phyloP scores from a whole-genome alignment of 768 basidiomycete species.

The Tephrocybe sp. region DNA sequence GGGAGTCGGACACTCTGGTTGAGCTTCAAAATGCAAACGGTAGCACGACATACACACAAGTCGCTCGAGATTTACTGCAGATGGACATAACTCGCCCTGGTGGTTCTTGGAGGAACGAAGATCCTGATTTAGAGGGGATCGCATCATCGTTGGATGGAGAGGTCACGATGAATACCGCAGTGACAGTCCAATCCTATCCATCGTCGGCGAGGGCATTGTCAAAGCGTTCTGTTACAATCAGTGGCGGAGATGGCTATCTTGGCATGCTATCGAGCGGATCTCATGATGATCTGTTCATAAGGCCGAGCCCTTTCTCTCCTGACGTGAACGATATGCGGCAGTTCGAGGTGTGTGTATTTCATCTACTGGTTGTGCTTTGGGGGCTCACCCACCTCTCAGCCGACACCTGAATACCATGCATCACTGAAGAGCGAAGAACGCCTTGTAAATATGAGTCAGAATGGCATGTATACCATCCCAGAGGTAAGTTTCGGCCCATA shows the following conservation, averaged over 20 bases:
- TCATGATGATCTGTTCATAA: background rate
- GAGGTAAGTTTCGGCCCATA: background rate
- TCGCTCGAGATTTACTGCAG: background rate
- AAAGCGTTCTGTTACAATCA: no score
- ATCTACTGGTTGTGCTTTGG: no score
- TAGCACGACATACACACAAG: background rate
- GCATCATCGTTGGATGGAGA: background rate
- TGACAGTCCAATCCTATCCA: no score
- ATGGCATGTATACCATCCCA: background rate
- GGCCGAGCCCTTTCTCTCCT: background rate
- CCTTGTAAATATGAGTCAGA: background rate
- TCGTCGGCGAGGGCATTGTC: no score
- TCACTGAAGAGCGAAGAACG: background rate
- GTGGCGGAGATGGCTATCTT: background rate
- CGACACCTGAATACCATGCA: background rate
- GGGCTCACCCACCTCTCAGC: background rate
- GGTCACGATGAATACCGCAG: no score
- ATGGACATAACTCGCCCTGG: background rate
- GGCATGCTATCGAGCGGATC: background rate
- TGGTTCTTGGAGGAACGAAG: slow-evolving; percentile 3
- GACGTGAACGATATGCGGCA: background rate
- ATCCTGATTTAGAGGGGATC: background rate
- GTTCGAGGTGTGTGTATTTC: no score
- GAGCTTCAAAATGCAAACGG: background rate
- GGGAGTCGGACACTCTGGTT: background rate